Evolutionary conservation across 192 early-diverging fungal genomes (phyloP), one percentile per base, ranked within the genome.

Genomic region (Chytriomyces hyalinus): DNA sequence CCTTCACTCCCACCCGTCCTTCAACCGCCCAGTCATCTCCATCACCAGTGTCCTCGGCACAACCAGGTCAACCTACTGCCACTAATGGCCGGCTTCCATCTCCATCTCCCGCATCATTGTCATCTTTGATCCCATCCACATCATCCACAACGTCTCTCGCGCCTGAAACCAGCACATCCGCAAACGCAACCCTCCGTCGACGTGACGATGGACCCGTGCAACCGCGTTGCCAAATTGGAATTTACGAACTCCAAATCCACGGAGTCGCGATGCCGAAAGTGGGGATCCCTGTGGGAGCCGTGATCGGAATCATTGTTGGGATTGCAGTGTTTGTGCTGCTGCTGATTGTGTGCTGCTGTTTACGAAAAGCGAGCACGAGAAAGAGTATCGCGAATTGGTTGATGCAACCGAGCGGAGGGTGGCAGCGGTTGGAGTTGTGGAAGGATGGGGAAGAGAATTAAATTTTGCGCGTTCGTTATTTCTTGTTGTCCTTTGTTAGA

Each of bases 361-460:
- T 57, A 20, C 13, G 53, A 57, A 57, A 57, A 20, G 20, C 15
- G 15, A 57, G 53, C 20, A 57, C 53, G 0, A 13, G 53, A 13
- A 57, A 57, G 53, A 57, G 2, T 20, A 57, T 57, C 2, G 53
- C 53, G 53, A 57, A 57, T 57, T 57, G 53, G 53, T 57, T 57
- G 53, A 57, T 57, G 53, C 53, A 57, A 20, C 53, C 53, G 20
- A 57, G 53, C 4, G 53, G 53, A 57, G 53, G 53, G 5, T 57
- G 53, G 53, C 53, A 57, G 53, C 53, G 53, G 53, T 57, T 57
- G 53, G 53, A 57, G 53, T 4, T 57, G 53, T 57, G 53, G 53
- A 57, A 57, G 53, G 53, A 57, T 57, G 53, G 53, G 15, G 53
- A 57, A n/a, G 53, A 57, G 4, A 36, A 36, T 36, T 36, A 36